Conservation (phyloP, 2,329 filamentous ascomycete species). For the Stromatinia cepivora region DNA sequence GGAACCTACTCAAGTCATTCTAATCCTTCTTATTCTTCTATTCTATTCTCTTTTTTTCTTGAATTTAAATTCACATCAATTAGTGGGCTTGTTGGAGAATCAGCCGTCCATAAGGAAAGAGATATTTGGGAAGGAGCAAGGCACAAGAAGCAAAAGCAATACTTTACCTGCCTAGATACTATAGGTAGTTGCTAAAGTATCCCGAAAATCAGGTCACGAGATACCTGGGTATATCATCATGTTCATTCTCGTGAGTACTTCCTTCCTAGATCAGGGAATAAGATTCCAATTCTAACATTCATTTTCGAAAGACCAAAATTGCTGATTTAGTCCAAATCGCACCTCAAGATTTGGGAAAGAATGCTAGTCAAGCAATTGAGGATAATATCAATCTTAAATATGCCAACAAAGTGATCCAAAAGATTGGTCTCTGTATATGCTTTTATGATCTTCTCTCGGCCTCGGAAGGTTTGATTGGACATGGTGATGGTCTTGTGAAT, state of each 20-base stretch:
- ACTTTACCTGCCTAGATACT: not conserved
- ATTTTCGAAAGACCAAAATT: slow-evolving; percentile 73
- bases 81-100: not conserved
- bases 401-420: slow-evolving; percentile 91
- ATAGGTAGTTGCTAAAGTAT: not conserved
- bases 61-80: not conserved
- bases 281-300: slow-evolving; percentile 20
- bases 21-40: too few species aligned
- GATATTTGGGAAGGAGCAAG: not conserved
- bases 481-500: slow-evolving; percentile 88
- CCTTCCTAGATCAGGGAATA: too few species aligned
- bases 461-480: slow-evolving; percentile 90
- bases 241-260: slow-evolving; percentile 51
- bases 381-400: slow-evolving; percentile 98
- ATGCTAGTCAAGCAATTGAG: slow-evolving; percentile 81
- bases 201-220: not conserved
- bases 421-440: slow-evolving; percentile 89
- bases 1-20: not conserved
- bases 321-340: slow-evolving; percentile 92
- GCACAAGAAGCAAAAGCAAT: slow-evolving; percentile 5
- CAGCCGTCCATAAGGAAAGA: not conserved
- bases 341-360: slow-evolving; percentile 83
- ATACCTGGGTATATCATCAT: slow-evolving; percentile 37
- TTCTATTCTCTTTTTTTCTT: not conserved
- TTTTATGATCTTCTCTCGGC: slow-evolving; percentile 88